These are phyloP conservation scores for Hypoxylon sp. DNA, from an alignment of 2,329 filamentous ascomycete genomes.

Conservation along the genomic window DNA sequence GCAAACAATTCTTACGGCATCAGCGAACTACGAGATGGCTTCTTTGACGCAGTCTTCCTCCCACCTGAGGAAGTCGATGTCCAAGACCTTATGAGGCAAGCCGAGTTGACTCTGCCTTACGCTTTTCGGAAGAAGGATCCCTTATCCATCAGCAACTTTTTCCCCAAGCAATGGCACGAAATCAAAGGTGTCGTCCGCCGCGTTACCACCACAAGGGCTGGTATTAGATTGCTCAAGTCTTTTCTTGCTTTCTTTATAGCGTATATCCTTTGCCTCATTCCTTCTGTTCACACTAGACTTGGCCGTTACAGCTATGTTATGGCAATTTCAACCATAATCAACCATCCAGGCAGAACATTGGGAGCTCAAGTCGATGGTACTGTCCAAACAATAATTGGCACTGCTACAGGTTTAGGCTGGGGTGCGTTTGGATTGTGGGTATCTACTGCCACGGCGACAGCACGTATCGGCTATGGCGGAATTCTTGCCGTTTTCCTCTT, in stretches of 20 bases:
- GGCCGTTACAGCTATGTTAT: slow-evolving; percentile 70
- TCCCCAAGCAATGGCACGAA: slow-evolving; percentile 64
- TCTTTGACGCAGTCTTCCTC: slow-evolving; percentile 65
- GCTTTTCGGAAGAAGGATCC: slow-evolving; percentile 64
- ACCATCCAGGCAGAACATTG: slow-evolving; percentile 69
- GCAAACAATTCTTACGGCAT: slow-evolving; percentile 62
- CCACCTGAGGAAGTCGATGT: slow-evolving; percentile 58
- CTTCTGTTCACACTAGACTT: slow-evolving; percentile 63
- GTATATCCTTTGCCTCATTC: slow-evolving; percentile 69
- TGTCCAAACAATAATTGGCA: slow-evolving; percentile 67
- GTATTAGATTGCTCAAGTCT: slow-evolving; percentile 66
- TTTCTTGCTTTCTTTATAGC: slow-evolving; percentile 71
- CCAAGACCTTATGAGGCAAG: slow-evolving; percentile 59
- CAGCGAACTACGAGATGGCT: slow-evolving; percentile 61
- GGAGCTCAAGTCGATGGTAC: slow-evolving; percentile 71
- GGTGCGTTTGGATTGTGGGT: slow-evolving; percentile 68
- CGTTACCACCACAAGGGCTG: slow-evolving; percentile 64
- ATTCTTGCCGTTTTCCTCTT: slow-evolving; percentile 70
- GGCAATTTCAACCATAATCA: slow-evolving; percentile 69
- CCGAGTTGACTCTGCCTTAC: slow-evolving; percentile 62
- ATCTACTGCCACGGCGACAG: slow-evolving; percentile 64
- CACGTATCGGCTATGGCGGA: slow-evolving; percentile 66
- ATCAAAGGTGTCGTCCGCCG: slow-evolving; percentile 58
- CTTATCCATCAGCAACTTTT: slow-evolving; percentile 62
- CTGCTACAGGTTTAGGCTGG: slow-evolving; percentile 68